Conservation (phyloP, 73 alveolate genomes). For the Uronychia binucleata region DNA sequence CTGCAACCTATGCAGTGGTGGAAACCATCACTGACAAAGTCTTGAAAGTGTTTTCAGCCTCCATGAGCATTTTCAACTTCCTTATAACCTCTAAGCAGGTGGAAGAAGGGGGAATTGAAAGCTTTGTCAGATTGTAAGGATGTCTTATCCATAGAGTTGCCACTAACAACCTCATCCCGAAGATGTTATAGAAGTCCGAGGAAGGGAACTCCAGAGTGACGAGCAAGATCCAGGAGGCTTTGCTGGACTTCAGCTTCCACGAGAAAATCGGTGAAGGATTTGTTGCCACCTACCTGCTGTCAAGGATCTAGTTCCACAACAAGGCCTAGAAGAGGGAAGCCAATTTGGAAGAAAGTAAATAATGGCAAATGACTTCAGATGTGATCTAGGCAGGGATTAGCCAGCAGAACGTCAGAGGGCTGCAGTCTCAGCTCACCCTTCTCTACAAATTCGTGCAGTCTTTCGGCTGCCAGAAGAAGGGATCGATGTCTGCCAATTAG, state of each 20-base stretch:
- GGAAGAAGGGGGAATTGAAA: conserved; percentile 27
- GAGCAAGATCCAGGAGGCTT: conserved; percentile 52
- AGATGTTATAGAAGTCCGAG: conserved; percentile 51
- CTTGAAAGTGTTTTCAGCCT: conserved; percentile 14
- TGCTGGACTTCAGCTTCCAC: conserved; percentile 54
- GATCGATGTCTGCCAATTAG: conserved; percentile 35
- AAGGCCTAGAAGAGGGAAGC: background rate
- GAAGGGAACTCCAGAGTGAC: conserved; percentile 62
- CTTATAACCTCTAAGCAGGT: conserved; percentile 4
- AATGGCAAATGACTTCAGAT: background rate
- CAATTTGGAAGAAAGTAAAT: conserved; percentile 5
- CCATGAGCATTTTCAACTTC: conserved; percentile 1
- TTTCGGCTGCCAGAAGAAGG: conserved; percentile 41
- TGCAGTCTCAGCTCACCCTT: conserved; percentile 34
- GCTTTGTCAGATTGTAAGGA: conserved; percentile 13
- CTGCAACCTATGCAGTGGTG: background rate
- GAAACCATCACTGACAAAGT: conserved; percentile 23
- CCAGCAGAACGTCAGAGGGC: conserved; percentile 27
- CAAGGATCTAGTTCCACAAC: conserved; percentile 43
- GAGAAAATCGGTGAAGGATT: conserved; percentile 65
- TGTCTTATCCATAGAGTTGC: background rate
- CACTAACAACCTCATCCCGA: conserved; percentile 11
- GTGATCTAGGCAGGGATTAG: background rate
- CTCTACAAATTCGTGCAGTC: conserved; percentile 56
- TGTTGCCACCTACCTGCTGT: conserved; percentile 46